phyloP scores from a whole-genome alignment of 2,329 filamentous ascomycete species.

The Trichoderma sp. region DNA sequence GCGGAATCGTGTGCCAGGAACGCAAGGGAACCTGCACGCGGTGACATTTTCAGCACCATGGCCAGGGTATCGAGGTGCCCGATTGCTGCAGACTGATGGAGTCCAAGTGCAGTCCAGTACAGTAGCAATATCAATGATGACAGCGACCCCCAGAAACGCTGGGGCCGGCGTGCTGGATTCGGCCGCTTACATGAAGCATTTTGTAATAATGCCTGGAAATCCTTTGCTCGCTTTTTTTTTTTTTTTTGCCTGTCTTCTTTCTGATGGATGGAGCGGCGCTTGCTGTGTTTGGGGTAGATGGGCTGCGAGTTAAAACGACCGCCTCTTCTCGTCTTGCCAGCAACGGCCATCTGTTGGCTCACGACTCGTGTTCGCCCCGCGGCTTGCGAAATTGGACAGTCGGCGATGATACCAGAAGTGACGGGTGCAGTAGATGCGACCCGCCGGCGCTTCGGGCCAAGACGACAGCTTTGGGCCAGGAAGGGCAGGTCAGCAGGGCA shows the following conservation, averaged over 20 bases:
- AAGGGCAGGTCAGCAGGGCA: slow-evolving; percentile 19
- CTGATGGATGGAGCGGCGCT: not conserved
- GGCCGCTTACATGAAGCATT: not conserved
- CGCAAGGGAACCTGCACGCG: not conserved
- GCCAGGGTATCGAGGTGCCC: not conserved
- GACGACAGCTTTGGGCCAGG: not conserved
- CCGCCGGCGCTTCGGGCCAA: slow-evolving; percentile 16
- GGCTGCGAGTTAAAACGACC: not conserved
- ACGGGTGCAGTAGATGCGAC: slow-evolving; percentile 1
- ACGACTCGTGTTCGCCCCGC: slow-evolving; percentile 10
- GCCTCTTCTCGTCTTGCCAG: not conserved
- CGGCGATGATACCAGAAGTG: slow-evolving; percentile 19
- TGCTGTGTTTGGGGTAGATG: not conserved
- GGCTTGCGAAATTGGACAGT: slow-evolving; percentile 3
- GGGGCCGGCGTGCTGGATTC: not conserved
- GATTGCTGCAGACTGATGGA: not conserved
- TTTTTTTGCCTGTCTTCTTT: not conserved
- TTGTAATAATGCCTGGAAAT: not conserved
- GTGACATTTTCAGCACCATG: not conserved
- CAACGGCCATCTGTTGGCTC: not conserved
- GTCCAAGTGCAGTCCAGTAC: not conserved
- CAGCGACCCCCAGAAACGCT: not conserved
- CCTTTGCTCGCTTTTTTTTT: not conserved
- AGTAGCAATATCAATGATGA: not conserved
- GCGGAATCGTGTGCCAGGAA: not conserved